Evolutionary conservation across 140 eudicot species (phyloP).

Genomic region (Anethum foeniculum): DNA sequence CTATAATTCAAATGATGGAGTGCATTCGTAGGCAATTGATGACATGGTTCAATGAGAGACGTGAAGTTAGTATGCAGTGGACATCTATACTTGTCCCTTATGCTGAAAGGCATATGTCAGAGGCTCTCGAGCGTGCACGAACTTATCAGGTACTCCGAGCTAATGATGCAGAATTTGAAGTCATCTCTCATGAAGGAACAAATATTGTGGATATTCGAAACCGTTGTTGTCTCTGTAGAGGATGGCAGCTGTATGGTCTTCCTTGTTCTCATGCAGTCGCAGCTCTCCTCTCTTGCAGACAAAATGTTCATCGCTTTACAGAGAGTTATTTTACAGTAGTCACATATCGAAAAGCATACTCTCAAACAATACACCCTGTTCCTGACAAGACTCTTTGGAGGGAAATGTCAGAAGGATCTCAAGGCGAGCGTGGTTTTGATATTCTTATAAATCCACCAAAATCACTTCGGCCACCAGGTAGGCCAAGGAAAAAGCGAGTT

Average conservation of each 20-base stretch:
- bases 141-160: constrained; percentile 58
- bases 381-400: constrained; percentile 62
- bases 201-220: constrained; percentile 58
- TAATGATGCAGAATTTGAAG: constrained; percentile 71
- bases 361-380: constrained; percentile 66
- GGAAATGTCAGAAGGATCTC: constrained; percentile 22
- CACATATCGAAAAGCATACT: constrained; percentile 51
- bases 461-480: constrained; percentile 52
- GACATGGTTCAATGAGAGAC: constrained; percentile 65
- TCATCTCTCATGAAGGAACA: constrained; percentile 64
- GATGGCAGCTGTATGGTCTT: constrained; percentile 60
- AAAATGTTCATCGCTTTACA: constrained; percentile 60
- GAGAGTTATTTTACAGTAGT: constrained; percentile 60
- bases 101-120: constrained; percentile 54
- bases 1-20: constrained; percentile 80
- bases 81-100: constrained; percentile 50
- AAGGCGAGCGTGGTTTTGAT: constrained; percentile 20
- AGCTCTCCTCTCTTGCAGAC: constrained; percentile 65
- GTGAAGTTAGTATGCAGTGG: constrained; percentile 61
- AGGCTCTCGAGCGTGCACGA: constrained; percentile 55
- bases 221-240: constrained; percentile 50
- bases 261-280: constrained; percentile 74
- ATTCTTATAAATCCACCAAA: constrained; percentile 57
- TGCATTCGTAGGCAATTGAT: constrained; percentile 47
- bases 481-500: constrained; percentile 55